Base-by-base conservation (phyloP, 331 rosid species). In the Rhamnella rubrinervis region DNA sequence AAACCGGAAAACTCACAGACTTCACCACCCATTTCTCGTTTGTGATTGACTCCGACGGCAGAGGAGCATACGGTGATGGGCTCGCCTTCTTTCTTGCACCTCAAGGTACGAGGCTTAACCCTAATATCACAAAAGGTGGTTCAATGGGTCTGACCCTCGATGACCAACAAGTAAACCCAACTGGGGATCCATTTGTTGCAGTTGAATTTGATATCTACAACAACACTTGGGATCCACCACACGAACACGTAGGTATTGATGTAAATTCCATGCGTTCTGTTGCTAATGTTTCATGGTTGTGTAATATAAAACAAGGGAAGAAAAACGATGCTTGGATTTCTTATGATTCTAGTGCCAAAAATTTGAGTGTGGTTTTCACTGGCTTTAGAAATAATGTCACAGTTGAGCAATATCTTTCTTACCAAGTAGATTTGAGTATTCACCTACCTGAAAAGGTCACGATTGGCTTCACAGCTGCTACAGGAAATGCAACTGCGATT, bases 221-320 rank as follows among this genome's bases (percentile, higher is more conserved):
- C 0, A 64, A 79, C 41, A 0, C 0, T 0, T 68, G 41, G 31
- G 80, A 79, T 23, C 73, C 84, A 26, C 77, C 59, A 0, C 2
- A 1, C 2, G 81, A 70, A 44, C 89, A 84, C 53, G 78, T 85
- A 37, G 90, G 87, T 26, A 65, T 85, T 31, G 76, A 88, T 63
- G 47, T 88, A 26, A 83, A 75, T 50, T 78, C 88, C 0, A 64
- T 81, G 83, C 0, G 5, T 1, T 85, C 85, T 23, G 57, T 17
- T n/a, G 23, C 19, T 52, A 10, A 61, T 37, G 16, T 0, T 12
- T 11, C 65, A 21, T 81, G 86, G 89, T n/a, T 7, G 8, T 9
- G 66, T 62, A 28, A 25, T 57, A 51, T 73, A 14, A 0, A 4
- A 14, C 57, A 65, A 35, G 79, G 61, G 49, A 75, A 15, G 14